These are phyloP conservation scores for Zancudomyces culisetae DNA, from an alignment of 371 early-diverging fungal genomes.

Conservation along the genomic window DNA sequence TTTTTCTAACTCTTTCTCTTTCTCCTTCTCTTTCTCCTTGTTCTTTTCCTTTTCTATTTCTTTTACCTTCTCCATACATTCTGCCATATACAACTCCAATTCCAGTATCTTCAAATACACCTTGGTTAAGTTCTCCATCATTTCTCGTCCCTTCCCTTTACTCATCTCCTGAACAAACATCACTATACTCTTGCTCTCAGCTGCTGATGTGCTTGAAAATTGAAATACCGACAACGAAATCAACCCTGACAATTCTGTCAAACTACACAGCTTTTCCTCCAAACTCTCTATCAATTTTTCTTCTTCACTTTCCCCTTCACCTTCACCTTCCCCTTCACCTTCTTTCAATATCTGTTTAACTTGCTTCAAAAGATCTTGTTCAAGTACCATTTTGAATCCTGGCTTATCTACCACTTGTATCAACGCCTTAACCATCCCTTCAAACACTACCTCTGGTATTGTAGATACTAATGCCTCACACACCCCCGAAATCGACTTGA, in stretches of 20 bases:
- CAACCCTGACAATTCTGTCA: background rate
- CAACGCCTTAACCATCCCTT: conserved; percentile 11
- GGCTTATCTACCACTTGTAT: conserved; percentile 2
- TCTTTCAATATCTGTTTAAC: conserved; percentile 9
- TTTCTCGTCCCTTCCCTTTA: background rate
- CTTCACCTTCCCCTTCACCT: conserved; percentile 7
- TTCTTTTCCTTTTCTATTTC: background rate
- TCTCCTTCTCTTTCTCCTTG: background rate
- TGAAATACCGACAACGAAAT: background rate
- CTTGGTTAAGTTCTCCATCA: background rate
- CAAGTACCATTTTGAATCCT: background rate
- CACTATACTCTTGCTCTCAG: background rate
- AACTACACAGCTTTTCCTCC: conserved; percentile 7
- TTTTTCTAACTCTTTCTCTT: background rate
- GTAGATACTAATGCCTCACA: conserved; percentile 16
- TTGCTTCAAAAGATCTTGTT: background rate
- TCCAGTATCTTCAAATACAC: background rate
- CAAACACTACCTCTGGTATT: conserved; percentile 17
- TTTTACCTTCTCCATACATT: background rate
- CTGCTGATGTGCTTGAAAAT: background rate
- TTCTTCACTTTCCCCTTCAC: conserved; percentile 8
- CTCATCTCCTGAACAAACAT: background rate
- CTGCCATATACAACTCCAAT: background rate
- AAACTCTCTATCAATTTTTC: background rate
- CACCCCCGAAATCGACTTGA: conserved; percentile 20